Percentiles rank a stretch among this genome's conserved stretches.
Evolutionary conservation across 208 protist species (phyloP).

Genomic region (Acanthamoeba castellanii): DNA sequence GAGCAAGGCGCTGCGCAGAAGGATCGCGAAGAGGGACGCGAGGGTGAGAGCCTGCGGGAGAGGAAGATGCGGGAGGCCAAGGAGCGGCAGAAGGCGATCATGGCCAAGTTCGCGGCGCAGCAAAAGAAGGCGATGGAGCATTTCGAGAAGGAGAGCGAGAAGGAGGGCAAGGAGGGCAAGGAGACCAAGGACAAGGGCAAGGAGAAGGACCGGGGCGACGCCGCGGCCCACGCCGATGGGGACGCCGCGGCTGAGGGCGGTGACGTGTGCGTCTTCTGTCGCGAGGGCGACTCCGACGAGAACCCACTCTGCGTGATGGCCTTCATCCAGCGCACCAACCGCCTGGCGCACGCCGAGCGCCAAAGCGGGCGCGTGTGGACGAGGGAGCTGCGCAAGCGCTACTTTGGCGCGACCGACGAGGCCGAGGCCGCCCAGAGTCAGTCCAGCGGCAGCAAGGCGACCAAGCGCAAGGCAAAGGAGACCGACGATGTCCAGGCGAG

Average conservation of each 20-base stretch:
- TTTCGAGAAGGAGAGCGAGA: neutral
- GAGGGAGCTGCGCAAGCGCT: neutral
- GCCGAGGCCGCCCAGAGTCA: neutral
- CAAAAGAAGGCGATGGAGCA: conserved; percentile 47
- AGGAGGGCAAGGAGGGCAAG: neutral
- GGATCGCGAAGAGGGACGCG: neutral
- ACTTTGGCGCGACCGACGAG: neutral
- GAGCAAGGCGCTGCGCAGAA: neutral
- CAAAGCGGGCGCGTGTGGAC: conserved; percentile 21
- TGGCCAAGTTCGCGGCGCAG: conserved; percentile 44
- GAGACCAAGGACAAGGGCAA: neutral
- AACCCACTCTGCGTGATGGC: conserved; percentile 34
- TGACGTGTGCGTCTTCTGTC: conserved; percentile 64
- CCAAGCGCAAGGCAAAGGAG: neutral
- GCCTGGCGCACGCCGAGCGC: neutral
- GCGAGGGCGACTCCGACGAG: conserved; percentile 45
- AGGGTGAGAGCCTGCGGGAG: conserved; percentile 21
- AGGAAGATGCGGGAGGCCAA: conserved; percentile 44
- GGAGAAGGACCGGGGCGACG: neutral
- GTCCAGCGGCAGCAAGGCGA: neutral
- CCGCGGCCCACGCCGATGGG: neutral
- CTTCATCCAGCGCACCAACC: conserved; percentile 45
- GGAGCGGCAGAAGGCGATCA: conserved; percentile 55
- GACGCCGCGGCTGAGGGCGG: neutral
- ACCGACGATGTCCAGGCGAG: neutral